Evolutionary conservation across 768 basidiomycete species (phyloP).

Genomic region (Kockovaella imperatae): DNA sequence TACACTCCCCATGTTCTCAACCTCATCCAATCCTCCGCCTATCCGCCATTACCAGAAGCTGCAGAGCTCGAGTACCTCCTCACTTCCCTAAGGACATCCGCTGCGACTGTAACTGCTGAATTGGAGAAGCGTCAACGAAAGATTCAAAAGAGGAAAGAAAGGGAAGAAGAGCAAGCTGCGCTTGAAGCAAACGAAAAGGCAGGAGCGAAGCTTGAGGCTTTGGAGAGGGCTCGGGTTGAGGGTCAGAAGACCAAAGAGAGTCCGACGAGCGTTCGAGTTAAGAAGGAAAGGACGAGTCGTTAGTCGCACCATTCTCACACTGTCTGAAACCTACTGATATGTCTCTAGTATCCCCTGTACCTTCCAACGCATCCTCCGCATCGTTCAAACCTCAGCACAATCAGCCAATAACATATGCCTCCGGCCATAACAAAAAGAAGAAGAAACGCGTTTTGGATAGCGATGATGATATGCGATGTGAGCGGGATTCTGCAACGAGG

Average conservation of each 20-base stretch:
- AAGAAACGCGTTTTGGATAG: conserved; percentile 30
- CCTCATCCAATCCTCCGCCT: conserved; percentile 26
- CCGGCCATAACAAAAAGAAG: conserved; percentile 31
- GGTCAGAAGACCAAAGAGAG: conserved; percentile 9
- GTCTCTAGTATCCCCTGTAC: conserved; percentile 15
- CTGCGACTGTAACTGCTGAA: neutral
- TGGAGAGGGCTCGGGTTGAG: conserved; percentile 12
- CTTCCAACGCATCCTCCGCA: conserved; percentile 23
- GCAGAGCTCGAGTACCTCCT: conserved; percentile 24
- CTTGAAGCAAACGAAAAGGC: conserved; percentile 20
- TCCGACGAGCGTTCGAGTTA: conserved; percentile 15
- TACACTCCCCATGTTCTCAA: conserved; percentile 9
- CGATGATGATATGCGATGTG: conserved; percentile 33
- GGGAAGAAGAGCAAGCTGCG: conserved; percentile 15
- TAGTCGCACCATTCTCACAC: conserved; percentile 6
- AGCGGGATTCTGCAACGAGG: conserved; percentile 3
- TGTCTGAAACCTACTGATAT: neutral
- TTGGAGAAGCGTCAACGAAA: conserved; percentile 5
- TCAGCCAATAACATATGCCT: conserved; percentile 22
- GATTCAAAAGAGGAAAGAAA: conserved; percentile 16
- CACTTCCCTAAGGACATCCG: conserved; percentile 4
- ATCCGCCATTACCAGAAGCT: conserved; percentile 14
- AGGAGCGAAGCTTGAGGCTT: conserved; percentile 16
- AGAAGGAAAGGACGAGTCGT: conserved; percentile 33
- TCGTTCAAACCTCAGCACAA: conserved; percentile 11